A percentile compares a stretch with the other conserved stretches of the same genome.
Evolutionary conservation across 495 filamentous ascomycete species (phyloP).

Genomic region (Chaetomium tenue): DNA sequence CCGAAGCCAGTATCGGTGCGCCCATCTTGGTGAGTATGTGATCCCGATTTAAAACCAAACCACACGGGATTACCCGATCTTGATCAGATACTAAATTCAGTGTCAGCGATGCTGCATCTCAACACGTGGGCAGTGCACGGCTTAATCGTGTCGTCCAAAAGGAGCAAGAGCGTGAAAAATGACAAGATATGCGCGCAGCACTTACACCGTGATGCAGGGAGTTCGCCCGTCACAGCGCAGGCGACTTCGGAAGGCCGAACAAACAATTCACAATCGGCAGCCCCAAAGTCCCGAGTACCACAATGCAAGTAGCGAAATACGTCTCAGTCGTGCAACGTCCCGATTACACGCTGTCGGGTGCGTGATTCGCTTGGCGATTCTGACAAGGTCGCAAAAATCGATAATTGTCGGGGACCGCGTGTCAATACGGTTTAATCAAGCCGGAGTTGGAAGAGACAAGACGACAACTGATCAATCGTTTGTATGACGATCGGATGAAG

Average conservation of each 20-base stretch:
- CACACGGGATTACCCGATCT: neutral
- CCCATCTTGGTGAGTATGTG: conserved; percentile 26
- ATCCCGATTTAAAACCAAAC: neutral
- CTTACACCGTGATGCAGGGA: conserved; percentile 17
- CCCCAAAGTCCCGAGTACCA: neutral
- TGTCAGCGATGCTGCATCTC: neutral
- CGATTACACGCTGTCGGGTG: neutral
- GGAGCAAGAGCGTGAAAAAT: conserved; percentile 11
- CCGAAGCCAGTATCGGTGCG: conserved; percentile 32
- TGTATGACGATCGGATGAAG: conserved; percentile 8
- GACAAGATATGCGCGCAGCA: conserved; percentile 10
- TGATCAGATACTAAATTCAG: neutral
- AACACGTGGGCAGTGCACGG: neutral
- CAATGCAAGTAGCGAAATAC: neutral
- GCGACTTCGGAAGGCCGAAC: conserved; percentile 5
- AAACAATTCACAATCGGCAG: conserved; percentile 8
- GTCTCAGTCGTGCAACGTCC: neutral
- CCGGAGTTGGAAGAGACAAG: neutral
- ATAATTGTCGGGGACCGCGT: neutral
- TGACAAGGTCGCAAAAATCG: neutral
- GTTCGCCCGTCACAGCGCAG: neutral
- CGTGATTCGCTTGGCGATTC: neutral
- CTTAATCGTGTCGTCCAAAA: neutral
- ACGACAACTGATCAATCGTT: neutral
- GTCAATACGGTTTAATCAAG: neutral